Conservation (phyloP, 805 yeast species). For the Candida boidinii region DNA sequence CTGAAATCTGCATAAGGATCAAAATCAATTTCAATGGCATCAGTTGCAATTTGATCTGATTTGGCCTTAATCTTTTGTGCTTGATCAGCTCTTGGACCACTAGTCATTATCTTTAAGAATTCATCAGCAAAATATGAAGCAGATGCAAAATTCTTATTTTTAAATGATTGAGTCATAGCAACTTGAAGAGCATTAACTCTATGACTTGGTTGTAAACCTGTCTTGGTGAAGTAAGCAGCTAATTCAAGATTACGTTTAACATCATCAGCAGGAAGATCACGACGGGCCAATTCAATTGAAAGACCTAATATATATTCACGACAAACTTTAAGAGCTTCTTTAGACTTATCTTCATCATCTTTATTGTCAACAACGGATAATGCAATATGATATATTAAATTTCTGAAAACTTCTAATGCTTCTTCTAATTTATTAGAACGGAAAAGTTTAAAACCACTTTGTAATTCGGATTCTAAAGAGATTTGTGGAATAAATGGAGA, state of each 20-base stretch:
- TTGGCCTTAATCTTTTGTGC: conserved; percentile 75
- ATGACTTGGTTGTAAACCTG: conserved; percentile 76
- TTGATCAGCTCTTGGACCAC: conserved; percentile 81
- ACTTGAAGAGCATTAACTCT: conserved; percentile 83
- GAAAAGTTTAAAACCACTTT: conserved; percentile 75
- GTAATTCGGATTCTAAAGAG: conserved; percentile 48
- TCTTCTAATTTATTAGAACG: conserved; percentile 74
- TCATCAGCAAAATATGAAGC: conserved; percentile 89
- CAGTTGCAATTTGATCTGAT: conserved; percentile 74
- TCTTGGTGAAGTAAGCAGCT: conserved; percentile 91
- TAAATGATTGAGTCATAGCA: conserved; percentile 90
- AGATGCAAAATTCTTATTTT: conserved; percentile 76
- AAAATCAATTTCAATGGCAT: conserved; percentile 84
- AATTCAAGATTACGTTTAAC: conserved; percentile 84
- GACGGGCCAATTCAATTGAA: conserved; percentile 84
- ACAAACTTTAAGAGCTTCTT: conserved; percentile 62
- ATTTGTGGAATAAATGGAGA: conserved; percentile 72
- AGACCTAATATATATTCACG: conserved; percentile 89
- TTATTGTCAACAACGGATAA: conserved; percentile 62
- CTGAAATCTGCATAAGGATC: conserved; percentile 90
- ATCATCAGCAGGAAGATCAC: conserved; percentile 62
- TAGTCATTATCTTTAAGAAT: conserved; percentile 57
- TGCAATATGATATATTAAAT: conserved; percentile 66
- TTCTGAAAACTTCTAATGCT: conserved; percentile 75
- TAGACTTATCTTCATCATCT: conserved; percentile 71